These are phyloP conservation scores for Eucommia ulmoides DNA, from an alignment of 257 asterid species.

Conservation along the genomic window DNA sequence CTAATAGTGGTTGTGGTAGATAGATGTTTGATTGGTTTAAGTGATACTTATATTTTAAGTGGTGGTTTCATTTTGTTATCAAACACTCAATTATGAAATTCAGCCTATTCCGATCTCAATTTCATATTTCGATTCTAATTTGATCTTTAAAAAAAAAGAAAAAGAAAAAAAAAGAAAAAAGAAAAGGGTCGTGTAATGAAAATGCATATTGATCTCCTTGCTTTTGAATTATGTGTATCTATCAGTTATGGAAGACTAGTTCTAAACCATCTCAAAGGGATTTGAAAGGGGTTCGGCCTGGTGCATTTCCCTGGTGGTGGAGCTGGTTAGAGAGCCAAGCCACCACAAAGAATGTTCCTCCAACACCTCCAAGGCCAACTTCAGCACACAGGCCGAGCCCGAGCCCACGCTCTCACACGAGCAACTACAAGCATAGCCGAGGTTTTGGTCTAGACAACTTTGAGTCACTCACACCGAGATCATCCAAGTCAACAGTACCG, in stretches of 20 bases:
- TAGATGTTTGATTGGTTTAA: neutral
- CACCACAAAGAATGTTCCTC: slow-evolving; percentile 15
- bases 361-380: slow-evolving; percentile 50
- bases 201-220: neutral
- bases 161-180: too few species aligned
- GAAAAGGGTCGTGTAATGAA: neutral
- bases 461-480: slow-evolving; percentile 56
- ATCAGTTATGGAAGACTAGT: slow-evolving; percentile 61
- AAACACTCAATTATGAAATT: neutral
- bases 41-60: neutral
- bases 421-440: slow-evolving; percentile 20
- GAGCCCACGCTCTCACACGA: slow-evolving; percentile 35
- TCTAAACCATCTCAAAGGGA: slow-evolving; percentile 29
- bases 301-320: slow-evolving; percentile 94
- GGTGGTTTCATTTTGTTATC: neutral
- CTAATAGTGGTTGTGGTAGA: too few species aligned
- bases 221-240: slow-evolving; percentile 3
- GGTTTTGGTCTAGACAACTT: slow-evolving; percentile 24
- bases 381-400: slow-evolving; percentile 56
- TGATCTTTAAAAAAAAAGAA: too few species aligned
- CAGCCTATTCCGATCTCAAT: neutral
- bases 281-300: slow-evolving; percentile 26
- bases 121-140: neutral
- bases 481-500: slow-evolving; percentile 63
- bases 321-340: slow-evolving; percentile 81